phyloP scores from a whole-genome alignment of 2,329 filamentous ascomycete species.

The Monilinia polystroma region DNA sequence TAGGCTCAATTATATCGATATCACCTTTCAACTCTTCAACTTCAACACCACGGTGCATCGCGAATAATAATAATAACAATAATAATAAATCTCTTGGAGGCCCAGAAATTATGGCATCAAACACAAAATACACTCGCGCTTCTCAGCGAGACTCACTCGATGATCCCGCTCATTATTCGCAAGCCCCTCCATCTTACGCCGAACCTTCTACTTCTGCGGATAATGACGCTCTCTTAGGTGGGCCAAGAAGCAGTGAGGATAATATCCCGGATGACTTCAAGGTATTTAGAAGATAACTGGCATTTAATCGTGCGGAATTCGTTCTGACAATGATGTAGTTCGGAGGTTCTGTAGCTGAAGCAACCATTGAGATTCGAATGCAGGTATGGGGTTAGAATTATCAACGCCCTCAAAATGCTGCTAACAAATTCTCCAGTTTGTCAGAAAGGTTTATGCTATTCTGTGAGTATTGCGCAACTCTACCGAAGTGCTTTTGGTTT shows the following conservation, averaged over 20 bases:
- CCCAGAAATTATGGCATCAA: conserved; percentile 60
- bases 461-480: conserved; percentile 51
- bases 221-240: conserved; percentile 55
- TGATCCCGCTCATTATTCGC: conserved; percentile 61
- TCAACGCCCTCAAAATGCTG: neutral
- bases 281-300: conserved; percentile 45
- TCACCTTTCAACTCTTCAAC: neutral
- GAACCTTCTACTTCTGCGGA: conserved; percentile 54
- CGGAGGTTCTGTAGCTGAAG: conserved; percentile 88
- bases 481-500: neutral
- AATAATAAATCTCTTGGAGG: neutral
- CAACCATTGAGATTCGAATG: conserved; percentile 90
- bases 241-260: conserved; percentile 77
- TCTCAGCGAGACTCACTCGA: conserved; percentile 85
- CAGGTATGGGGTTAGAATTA: conserved; percentile 16
- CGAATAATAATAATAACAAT: neutral
- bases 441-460: conserved; percentile 97
- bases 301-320: neutral
- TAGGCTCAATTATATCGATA: neutral
- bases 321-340: conserved; percentile 55
- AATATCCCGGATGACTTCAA: conserved; percentile 98
- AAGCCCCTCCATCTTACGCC: conserved; percentile 82
- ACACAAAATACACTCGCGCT: conserved; percentile 78
- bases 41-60: conserved; percentile 3
- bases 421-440: conserved; percentile 61